phyloP scores from a whole-genome alignment of 2,329 filamentous ascomycete genomes.

The Aquanectria penicillioides region DNA sequence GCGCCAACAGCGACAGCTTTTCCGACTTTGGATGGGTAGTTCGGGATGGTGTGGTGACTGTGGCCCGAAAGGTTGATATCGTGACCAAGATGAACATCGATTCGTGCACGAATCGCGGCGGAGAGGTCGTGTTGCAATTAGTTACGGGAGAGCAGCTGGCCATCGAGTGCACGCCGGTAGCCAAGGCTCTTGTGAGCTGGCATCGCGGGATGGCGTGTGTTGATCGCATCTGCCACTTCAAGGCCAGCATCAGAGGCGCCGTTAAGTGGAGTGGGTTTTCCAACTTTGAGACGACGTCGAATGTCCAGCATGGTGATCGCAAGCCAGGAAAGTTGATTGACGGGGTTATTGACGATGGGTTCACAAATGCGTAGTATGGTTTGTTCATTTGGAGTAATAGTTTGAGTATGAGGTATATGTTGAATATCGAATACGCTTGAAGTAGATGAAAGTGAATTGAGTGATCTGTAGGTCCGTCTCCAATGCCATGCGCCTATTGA shows the following conservation, averaged over 20 bases:
- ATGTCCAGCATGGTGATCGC: background rate
- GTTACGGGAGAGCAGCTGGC: background rate
- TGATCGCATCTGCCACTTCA: slow-evolving; percentile 1
- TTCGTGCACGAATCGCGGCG: background rate
- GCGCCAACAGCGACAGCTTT: background rate
- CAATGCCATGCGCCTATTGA: too few species aligned
- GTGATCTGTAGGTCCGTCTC: too few species aligned
- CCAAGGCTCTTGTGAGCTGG: background rate
- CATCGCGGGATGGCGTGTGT: slow-evolving; percentile 7
- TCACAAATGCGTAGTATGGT: too few species aligned
- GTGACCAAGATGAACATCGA: background rate
- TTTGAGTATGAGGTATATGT: too few species aligned
- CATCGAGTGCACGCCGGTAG: background rate
- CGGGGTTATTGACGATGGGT: slow-evolving; percentile 1
- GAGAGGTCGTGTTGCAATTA: background rate
- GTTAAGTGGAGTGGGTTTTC: slow-evolving; percentile 5
- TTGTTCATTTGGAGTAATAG: too few species aligned
- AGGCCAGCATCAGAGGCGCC: too few species aligned
- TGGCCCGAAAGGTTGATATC: background rate
- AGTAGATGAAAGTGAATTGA: too few species aligned
- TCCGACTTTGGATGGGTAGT: slow-evolving; percentile 10
- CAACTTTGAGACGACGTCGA: slow-evolving; percentile 1
- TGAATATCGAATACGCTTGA: too few species aligned
- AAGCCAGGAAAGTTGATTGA: background rate
- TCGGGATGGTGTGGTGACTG: background rate